These are phyloP conservation scores for Pterula multifida DNA, from an alignment of 1,284 basidiomycete species.

Conservation along the genomic window DNA sequence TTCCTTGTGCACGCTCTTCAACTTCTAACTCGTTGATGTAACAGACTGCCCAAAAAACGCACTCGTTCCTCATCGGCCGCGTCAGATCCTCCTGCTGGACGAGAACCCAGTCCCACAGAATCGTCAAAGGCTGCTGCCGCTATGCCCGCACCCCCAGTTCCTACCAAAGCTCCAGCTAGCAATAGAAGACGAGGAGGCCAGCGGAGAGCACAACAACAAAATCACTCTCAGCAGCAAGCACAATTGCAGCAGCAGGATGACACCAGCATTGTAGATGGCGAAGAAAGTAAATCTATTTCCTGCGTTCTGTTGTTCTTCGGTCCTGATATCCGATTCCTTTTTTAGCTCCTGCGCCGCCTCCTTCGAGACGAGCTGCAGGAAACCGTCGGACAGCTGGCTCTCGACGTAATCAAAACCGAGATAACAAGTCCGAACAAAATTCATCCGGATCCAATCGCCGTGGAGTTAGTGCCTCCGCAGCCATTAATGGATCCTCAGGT, in stretches of 20 bases:
- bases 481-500: background rate
- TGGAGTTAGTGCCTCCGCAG: background rate
- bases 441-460: background rate
- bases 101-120: background rate
- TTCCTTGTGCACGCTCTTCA: constrained; percentile 6
- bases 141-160: constrained; percentile 1
- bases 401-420: background rate
- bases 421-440: background rate
- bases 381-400: background rate
- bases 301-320: background rate
- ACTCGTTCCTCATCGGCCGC: constrained; percentile 58
- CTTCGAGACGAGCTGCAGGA: background rate
- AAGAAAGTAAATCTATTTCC: constrained; percentile 41
- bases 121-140: background rate
- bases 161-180: background rate
- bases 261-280: constrained; percentile 36
- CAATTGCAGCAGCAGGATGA: constrained; percentile 19
- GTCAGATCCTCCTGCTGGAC: constrained; percentile 31
- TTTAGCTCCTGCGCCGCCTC: background rate
- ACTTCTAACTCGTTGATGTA: constrained; percentile 8
- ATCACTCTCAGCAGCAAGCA: background rate
- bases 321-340: background rate
- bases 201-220: constrained; percentile 4
- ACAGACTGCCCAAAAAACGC: constrained; percentile 48
- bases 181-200: constrained; percentile 4